Percentiles rank a stretch among this genome's conserved stretches.
Conservation (phyloP, 805 yeast species). For the Saccharomycopsis oosterbeekiorum region DNA sequence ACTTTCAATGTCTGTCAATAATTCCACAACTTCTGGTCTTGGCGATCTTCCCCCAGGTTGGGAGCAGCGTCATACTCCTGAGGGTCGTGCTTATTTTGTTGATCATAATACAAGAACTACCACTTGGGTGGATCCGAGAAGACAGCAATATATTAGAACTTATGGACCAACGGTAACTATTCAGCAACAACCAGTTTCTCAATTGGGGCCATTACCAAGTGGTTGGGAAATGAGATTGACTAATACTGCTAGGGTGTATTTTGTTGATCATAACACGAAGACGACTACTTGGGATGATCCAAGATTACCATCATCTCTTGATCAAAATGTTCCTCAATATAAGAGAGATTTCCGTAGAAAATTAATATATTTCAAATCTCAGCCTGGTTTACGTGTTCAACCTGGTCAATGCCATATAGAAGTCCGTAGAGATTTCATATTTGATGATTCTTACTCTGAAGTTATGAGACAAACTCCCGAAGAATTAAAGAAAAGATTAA, state of each 20-base stretch:
- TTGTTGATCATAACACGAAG: slow-evolving; percentile 97
- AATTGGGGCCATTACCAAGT: slow-evolving; percentile 93
- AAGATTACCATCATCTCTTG: slow-evolving; percentile 90
- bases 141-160: slow-evolving; percentile 96
- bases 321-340: slow-evolving; percentile 97
- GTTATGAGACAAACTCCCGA: slow-evolving; percentile 98
- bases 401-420: slow-evolving; percentile 99
- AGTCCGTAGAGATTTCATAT: slow-evolving; percentile 91
- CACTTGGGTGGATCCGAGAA: slow-evolving; percentile 99
- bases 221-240: slow-evolving; percentile 99
- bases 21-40: slow-evolving; percentile 89
- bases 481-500: slow-evolving; percentile 91
- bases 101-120: slow-evolving; percentile 99
- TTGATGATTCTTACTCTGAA: slow-evolving; percentile 97
- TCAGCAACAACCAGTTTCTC: slow-evolving; percentile 96
- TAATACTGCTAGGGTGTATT: slow-evolving; percentile 95
- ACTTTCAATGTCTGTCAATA: slow-evolving; percentile 55
- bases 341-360: slow-evolving; percentile 98
- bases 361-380: slow-evolving; percentile 94
- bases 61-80: slow-evolving; percentile 98
- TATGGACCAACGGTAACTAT: slow-evolving; percentile 80
- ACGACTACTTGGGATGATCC: slow-evolving; percentile 99
- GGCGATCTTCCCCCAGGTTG: slow-evolving; percentile 98
- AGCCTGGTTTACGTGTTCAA: slow-evolving; percentile 91
- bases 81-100: slow-evolving; percentile 96